Conservation (phyloP, 1,284 basidiomycete species). For the Moesziomyces sp. region DNA sequence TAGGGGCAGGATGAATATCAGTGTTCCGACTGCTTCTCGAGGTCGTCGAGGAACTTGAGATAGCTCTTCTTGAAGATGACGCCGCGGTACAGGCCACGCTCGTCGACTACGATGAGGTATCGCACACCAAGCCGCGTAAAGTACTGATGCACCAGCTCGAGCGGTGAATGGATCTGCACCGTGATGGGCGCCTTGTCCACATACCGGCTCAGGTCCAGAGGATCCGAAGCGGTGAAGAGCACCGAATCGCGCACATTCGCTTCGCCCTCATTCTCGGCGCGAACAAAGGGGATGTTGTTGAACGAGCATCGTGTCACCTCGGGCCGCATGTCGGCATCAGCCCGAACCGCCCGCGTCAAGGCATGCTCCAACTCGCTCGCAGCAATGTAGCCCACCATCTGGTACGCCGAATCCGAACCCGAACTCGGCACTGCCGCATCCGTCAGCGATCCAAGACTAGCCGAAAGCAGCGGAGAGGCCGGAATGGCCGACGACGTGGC, state of each 20-base stretch:
- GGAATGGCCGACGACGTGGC: not conserved
- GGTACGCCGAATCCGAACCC: constrained; percentile 68
- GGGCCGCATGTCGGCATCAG: constrained; percentile 14
- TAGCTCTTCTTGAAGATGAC: constrained; percentile 87
- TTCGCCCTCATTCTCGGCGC: constrained; percentile 29
- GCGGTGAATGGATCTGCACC: constrained; percentile 81
- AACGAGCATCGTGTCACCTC: constrained; percentile 37
- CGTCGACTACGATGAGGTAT: constrained; percentile 77
- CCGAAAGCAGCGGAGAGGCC: constrained; percentile 14
- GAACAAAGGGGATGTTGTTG: constrained; percentile 44
- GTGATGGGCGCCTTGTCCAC: constrained; percentile 91
- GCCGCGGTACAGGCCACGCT: constrained; percentile 85
- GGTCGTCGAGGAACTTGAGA: constrained; percentile 40
- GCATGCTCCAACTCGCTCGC: constrained; percentile 93
- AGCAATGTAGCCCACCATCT: constrained; percentile 91
- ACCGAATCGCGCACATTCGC: constrained; percentile 43
- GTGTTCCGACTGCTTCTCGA: constrained; percentile 20
- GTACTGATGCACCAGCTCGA: constrained; percentile 85
- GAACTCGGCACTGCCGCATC: constrained; percentile 53
- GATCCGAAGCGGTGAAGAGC: constrained; percentile 28
- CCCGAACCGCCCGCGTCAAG: constrained; percentile 17
- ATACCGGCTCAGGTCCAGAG: constrained; percentile 84
- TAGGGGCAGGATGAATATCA: not conserved
- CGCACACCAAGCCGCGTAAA: constrained; percentile 57
- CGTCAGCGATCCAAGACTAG: constrained; percentile 25